Evolutionary conservation across 495 filamentous ascomycete species (phyloP), one percentile per base, ranked within the genome.

Genomic region (Echria macrotheca): DNA sequence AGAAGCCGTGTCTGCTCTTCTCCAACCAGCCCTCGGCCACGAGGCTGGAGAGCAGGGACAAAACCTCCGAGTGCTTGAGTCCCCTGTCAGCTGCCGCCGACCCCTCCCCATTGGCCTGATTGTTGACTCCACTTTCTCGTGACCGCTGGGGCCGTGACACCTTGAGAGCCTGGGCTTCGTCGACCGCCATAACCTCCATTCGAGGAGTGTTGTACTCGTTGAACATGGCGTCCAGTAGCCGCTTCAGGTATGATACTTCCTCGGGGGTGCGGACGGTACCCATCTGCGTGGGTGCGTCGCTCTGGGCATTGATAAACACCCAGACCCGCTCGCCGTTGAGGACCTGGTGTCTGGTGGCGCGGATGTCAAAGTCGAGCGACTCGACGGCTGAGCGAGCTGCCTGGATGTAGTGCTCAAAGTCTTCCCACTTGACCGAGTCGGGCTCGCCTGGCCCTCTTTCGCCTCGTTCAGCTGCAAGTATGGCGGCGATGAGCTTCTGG

Each of bases 191-290:
- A 39, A 88, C 76, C 66, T 97, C 91, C 49, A 79, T 78, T 1
- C 80, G 69, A 18, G 67, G 69, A 0, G 83, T 89, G 56, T 97
- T 96, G 61, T 89, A 78, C 3, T 75, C 83, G 38, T 90, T 86
- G 60, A 96, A 97, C 83, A 98, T 96, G 53, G 78, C 82, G 65
- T 97, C 91, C 0, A 98, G 80, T 12, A 97, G 61, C 1, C 93
- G 72, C 69, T 94, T 89, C 47, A 97, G 75, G 64, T 85, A 98
- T 9, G 86, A 78, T 28, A 97, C 89, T 69, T 97, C 91, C 49
- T 97, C 94, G 15, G 87, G 68, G 0, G 80, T 72, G 61, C 83
- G 82, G 0, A 76, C 79, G 1, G 93, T 97, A n/a, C 89, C 88
- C 19, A 96, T 73, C 62, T 96, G 91, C 1, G 87, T 93, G 9